Evolutionary conservation across 306 rosid genomes (phyloP).

Genomic region (Cicer arietinum): DNA sequence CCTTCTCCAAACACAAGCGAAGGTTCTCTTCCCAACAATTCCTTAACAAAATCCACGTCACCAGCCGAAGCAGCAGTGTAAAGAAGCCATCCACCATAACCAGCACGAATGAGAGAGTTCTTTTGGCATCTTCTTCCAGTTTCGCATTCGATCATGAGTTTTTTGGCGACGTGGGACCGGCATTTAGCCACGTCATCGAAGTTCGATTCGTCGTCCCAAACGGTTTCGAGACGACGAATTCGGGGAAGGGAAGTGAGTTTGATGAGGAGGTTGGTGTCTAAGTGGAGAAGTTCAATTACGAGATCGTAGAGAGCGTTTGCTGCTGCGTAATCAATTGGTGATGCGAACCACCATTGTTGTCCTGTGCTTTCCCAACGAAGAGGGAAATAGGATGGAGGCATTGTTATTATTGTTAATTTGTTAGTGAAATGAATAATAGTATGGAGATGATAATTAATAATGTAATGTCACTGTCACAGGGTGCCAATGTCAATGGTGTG

Average conservation of each 20-base stretch:
- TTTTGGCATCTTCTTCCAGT: slow-evolving; percentile 19
- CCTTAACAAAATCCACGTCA: slow-evolving; percentile 66
- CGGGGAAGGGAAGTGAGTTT: slow-evolving; percentile 91
- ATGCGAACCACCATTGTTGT: slow-evolving; percentile 96
- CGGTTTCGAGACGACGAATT: slow-evolving; percentile 88
- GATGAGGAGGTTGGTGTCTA: slow-evolving; percentile 82
- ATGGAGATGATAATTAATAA: too few species aligned
- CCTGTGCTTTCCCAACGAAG: slow-evolving; percentile 94
- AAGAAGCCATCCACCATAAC: slow-evolving; percentile 95
- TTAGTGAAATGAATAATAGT: not conserved
- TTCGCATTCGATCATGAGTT: slow-evolving; percentile 68
- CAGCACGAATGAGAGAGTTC: slow-evolving; percentile 82
- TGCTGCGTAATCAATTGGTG: slow-evolving; percentile 92
- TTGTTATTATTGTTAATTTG: slow-evolving; percentile 5
- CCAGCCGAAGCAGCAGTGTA: slow-evolving; percentile 96
- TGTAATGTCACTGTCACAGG: not conserved
- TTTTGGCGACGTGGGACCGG: slow-evolving; percentile 72
- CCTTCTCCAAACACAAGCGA: slow-evolving; percentile 86
- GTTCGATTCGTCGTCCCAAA: slow-evolving; percentile 82
- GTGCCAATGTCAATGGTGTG: slow-evolving; percentile 21
- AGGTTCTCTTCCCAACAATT: slow-evolving; percentile 64
- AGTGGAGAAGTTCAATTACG: slow-evolving; percentile 84
- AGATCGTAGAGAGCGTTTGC: slow-evolving; percentile 87
- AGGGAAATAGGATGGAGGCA: slow-evolving; percentile 71
- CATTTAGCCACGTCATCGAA: slow-evolving; percentile 69